Evolutionary conservation across 2,329 filamentous ascomycete species (phyloP), one percentile per base, ranked within the genome.

Genomic region (Epicoccum nigrum): DNA sequence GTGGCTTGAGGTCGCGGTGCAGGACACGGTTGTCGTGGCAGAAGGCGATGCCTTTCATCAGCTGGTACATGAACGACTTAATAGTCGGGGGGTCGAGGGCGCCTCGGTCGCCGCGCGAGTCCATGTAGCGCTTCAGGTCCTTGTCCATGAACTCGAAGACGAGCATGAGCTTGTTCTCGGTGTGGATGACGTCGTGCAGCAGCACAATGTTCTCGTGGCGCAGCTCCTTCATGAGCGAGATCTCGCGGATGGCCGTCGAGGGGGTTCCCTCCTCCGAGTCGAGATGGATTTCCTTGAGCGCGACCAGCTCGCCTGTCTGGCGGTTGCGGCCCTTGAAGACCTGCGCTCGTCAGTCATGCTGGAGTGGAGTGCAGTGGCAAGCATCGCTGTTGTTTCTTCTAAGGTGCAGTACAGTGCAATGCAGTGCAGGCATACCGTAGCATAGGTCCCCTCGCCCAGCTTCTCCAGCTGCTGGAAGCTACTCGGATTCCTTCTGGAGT

Each of bases 121-220:
- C 94, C 94, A 99, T 99, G 77, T 97, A 97, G 71, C 95, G 91
- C 81, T 99, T 99, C 9, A 99, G 79, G 70, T 99, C 94, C 72
- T 92, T 92, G 76, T 99, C 94, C 93, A 99, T 97, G 76, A 87
- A 96, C 75, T 99, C 94, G 65, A 99, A 99, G 8, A 99, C 94
- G 32, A 99, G 86, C 94, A 99, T 99, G 51, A 99, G 86, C 75
- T 99, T 99, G 78, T 97, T 99, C 80, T 99, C 94, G 51, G 94
- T 99, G 76, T 99, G 94, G 68, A 99, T 97, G 49, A 99, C 94
- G 81, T 99, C 94, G 82, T 97, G 91, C 4, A 99, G 86, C 52
- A 88, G 90, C 65, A 99, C 92, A 62, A 99, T 97, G 72, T 97
- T 97, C 74, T 97, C 92, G 76, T 99, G 94, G 77, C 97, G 97